A percentile compares a stretch with the other conserved stretches of the same genome.
Evolutionary conservation across 2,329 filamentous ascomycete genomes (phyloP).

Genomic region (Penicillium sp.): DNA sequence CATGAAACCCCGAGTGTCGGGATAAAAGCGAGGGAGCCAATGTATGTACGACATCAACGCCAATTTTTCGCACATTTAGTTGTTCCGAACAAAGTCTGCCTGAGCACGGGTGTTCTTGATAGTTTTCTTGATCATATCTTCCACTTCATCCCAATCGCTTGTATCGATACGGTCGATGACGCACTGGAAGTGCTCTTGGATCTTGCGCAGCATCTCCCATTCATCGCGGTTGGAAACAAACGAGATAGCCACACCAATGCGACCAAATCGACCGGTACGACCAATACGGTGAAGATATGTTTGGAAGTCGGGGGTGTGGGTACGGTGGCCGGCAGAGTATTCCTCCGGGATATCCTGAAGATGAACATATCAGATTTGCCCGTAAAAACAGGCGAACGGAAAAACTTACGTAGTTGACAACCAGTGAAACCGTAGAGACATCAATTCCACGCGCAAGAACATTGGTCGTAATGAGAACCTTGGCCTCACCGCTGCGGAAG

Average conservation of each 20-base stretch:
- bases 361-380: slow-evolving; percentile 6
- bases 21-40: not conserved
- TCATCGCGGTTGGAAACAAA: slow-evolving; percentile 87
- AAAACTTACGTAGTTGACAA: slow-evolving; percentile 80
- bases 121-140: slow-evolving; percentile 75
- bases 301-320: slow-evolving; percentile 77
- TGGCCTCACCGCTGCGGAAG: slow-evolving; percentile 82
- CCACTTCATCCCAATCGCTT: slow-evolving; percentile 86
- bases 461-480: slow-evolving; percentile 97
- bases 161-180: slow-evolving; percentile 78
- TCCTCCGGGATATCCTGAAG: slow-evolving; percentile 65
- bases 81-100: slow-evolving; percentile 32
- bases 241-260: slow-evolving; percentile 91
- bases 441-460: slow-evolving; percentile 95
- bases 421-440: slow-evolving; percentile 87
- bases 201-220: slow-evolving; percentile 75
- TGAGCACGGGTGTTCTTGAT: slow-evolving; percentile 61
- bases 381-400: too few relatives aligned
- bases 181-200: slow-evolving; percentile 76
- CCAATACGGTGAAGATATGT: slow-evolving; percentile 98
- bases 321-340: slow-evolving; percentile 55
- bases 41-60: not conserved
- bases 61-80: not conserved
- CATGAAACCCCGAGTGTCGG: slow-evolving; percentile 1
- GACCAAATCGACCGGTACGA: slow-evolving; percentile 92